Percentiles rank a stretch among this genome's conserved stretches.
phyloP scores from a whole-genome alignment of 176 grass and related monocot genomes.

The Stipa capillata region DNA sequence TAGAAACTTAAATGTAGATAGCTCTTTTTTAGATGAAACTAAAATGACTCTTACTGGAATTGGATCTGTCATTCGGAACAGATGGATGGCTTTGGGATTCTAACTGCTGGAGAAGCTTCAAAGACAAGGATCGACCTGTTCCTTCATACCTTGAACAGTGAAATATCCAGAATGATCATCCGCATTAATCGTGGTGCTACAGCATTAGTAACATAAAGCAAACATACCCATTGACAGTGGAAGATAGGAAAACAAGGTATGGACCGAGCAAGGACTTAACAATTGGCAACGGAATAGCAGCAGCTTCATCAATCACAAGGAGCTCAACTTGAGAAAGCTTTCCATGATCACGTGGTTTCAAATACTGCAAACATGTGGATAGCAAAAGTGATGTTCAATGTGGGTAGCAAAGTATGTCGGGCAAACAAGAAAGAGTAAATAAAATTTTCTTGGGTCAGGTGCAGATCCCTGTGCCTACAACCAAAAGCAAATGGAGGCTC shows the following conservation, averaged over 20 bases:
- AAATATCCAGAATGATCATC: conserved; percentile 14
- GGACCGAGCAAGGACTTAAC: conserved; percentile 93
- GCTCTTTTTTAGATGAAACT: not conserved
- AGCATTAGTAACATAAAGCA: conserved; percentile 16
- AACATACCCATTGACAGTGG: conserved; percentile 94
- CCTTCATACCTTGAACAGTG: conserved; percentile 75
- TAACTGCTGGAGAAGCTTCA: conserved; percentile 93
- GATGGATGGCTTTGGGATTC: conserved; percentile 68
- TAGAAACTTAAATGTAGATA: not conserved
- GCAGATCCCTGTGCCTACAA: too few relatives aligned
- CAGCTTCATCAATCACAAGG: conserved; percentile 98
- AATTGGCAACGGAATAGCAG: conserved; percentile 92
- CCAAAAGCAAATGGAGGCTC: too few relatives aligned
- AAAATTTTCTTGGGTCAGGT: too few relatives aligned
- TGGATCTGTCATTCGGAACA: conserved; percentile 32
- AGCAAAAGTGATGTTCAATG: not conserved
- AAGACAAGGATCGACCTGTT: conserved; percentile 83
- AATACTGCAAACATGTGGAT: conserved; percentile 65
- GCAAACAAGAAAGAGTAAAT: too few relatives aligned
- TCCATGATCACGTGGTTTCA: conserved; percentile 79
- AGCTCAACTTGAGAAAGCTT: conserved; percentile 99
- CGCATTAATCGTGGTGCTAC: not conserved
- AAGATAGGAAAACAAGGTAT: conserved; percentile 91
- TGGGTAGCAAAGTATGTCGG: not conserved
- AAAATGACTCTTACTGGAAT: conserved; percentile 57